Evolutionary conservation across 75 land plant species (phyloP).

Genomic region (Larix kaempferi): DNA sequence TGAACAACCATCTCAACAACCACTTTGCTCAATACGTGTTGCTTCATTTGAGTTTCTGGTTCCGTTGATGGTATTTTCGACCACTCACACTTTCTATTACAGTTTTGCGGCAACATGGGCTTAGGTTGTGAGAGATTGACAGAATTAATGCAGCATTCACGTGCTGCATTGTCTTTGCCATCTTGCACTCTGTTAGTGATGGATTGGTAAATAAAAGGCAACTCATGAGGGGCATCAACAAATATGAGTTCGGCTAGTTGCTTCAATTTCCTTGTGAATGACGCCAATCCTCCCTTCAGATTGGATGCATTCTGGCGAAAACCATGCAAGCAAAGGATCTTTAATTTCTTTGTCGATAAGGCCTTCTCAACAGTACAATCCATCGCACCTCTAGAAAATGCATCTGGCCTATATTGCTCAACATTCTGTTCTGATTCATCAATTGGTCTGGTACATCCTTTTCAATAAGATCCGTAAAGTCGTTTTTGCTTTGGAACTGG

Average conservation of each 20-base stretch:
- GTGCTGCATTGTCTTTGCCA: not conserved
- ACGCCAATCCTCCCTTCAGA: conserved; percentile 82
- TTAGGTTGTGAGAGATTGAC: no score
- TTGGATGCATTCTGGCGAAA: conserved; percentile 84
- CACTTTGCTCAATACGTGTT: no score
- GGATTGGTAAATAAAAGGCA: conserved; percentile 59
- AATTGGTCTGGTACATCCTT: not conserved
- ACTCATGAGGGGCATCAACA: conserved; percentile 87
- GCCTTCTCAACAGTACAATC: not conserved
- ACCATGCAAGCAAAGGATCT: conserved; percentile 94
- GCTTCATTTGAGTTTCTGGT: no score
- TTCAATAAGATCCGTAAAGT: no score
- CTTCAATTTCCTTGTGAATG: conserved; percentile 83
- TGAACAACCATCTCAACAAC: no score
- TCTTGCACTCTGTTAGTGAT: not conserved
- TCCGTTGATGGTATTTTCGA: no score
- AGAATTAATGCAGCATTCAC: not conserved
- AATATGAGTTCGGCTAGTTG: conserved; percentile 65
- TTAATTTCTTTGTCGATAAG: conserved; percentile 40
- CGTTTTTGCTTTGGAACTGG: no score
- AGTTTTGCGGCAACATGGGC: no score
- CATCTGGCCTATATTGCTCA: not conserved
- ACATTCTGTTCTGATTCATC: conserved; percentile 8
- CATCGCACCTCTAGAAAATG: not conserved
- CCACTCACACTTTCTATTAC: no score